Evolutionary conservation across 371 early-diverging fungal genomes (phyloP), one percentile per base, ranked within the genome.

Genomic region (Rhizomucor miehei): DNA sequence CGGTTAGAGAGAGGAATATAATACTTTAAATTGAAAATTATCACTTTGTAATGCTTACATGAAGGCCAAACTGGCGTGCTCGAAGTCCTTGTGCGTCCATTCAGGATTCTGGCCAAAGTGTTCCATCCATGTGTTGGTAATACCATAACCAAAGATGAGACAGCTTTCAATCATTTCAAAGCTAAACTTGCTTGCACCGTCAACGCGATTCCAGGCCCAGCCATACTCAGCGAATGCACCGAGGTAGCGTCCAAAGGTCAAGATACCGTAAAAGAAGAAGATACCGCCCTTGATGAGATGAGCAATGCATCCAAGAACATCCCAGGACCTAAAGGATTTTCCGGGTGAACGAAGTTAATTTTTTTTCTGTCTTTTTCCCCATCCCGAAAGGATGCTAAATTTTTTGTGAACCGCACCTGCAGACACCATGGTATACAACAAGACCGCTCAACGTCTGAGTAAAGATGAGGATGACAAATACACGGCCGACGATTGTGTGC

Each of bases 31-130:
- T n/a, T n/a, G n/a, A n/a, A n/a, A n/a, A n/a, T n/a, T n/a, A n/a
- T n/a, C n/a, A n/a, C n/a, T n/a, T n/a, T n/a, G n/a, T n/a, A n/a
- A n/a, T n/a, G 29, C 54, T 53, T 45, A 53, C 76, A 85, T 80
- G 49, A 85, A 81, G 13, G 83, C 85, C 25, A 85, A 57, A 54
- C 79, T 78, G 6, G 85, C 83, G 55, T 85, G 84, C 48, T 85
- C 83, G 46, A 85, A 62, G 51, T 85, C 85, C 57, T 85, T 85
- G 58, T 85, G 85, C 4, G 73, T 78, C 85, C 85, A 85, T 23
- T 43, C 51, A 3, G 59, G 58, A 51, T 65, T 56, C 64, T 82
- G 56, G 59, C 75, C 71, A 68, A 85, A 75, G 55, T 85, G 85
- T 52, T 85, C 85, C 63, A 83, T 72, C 70, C 83, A 85, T 2